Percentiles rank a stretch among this genome's conserved stretches.
phyloP scores from a whole-genome alignment of 1,284 basidiomycete species.

The Inonotus hispidus region DNA sequence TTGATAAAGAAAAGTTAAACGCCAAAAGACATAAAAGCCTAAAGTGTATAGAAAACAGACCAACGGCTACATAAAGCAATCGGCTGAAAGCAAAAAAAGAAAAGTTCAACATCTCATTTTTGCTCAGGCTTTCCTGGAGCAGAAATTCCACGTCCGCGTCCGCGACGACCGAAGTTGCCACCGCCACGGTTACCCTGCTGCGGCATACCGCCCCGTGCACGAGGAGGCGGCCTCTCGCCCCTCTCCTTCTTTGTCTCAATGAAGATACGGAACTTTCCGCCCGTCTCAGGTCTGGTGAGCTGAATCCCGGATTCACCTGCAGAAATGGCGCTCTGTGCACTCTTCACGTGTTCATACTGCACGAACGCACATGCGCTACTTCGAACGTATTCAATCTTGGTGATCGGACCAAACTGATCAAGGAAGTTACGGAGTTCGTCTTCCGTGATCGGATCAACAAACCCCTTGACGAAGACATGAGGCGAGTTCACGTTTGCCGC shows the following conservation, averaged over 20 bases:
- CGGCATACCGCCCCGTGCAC: constrained; percentile 20
- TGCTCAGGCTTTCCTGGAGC: neutral
- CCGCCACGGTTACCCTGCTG: constrained; percentile 3
- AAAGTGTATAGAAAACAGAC: constrained; percentile 7
- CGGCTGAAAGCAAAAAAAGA: neutral
- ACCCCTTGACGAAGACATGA: constrained; percentile 83
- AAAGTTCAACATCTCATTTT: neutral
- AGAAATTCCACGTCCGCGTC: constrained; percentile 8
- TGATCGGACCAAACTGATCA: constrained; percentile 70
- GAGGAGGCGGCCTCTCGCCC: constrained; percentile 31
- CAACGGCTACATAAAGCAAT: neutral
- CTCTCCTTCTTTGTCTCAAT: constrained; percentile 48
- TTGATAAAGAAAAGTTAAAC: constrained; percentile 3
- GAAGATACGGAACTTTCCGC: constrained; percentile 27
- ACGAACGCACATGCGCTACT: constrained; percentile 91
- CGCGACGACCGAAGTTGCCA: constrained; percentile 13
- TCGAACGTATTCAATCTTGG: constrained; percentile 86
- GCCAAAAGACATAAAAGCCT: neutral
- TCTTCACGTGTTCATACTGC: constrained; percentile 78
- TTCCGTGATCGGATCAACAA: constrained; percentile 70
- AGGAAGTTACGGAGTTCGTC: constrained; percentile 55
- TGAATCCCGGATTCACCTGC: constrained; percentile 85
- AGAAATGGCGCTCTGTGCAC: constrained; percentile 80
- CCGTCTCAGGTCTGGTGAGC: constrained; percentile 44
- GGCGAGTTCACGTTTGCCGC: constrained; percentile 60